Base-by-base conservation (phyloP, 2,329 filamentous ascomycete species). In the Aspergillus candidus region DNA sequence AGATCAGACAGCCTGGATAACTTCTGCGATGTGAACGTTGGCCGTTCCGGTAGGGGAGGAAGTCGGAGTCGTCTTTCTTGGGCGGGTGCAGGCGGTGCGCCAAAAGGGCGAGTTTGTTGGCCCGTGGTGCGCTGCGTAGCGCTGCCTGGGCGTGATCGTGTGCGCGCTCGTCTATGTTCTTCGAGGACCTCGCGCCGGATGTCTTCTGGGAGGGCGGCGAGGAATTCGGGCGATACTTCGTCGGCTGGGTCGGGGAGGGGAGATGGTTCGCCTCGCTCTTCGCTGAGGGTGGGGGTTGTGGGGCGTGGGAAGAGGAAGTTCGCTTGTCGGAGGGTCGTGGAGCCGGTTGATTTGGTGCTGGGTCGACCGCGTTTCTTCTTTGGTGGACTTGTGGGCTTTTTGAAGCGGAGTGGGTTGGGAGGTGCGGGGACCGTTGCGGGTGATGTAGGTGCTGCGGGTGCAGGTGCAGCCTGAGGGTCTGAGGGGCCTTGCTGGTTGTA, bases 161-260 rank as follows among this genome's bases (percentile, higher is more conserved):
- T 71, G n/a, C 75, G 79, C 14, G 70, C 66, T 14, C 77, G 77
- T 30, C 75, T 76, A 58, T 90, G 83, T 56, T 94, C 86, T 14
- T 80, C 82, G 2, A 95, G 66, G 6, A 97, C 76, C 65, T 97
- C 90, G 12, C 70, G 73, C 11, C 86, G 80, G 37, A 94, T 78
- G 37, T 94, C 87, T 52, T 86, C 82, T 0, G 91, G 91, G 1
- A 97, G 72, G 12, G 89, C 88, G 1, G 84, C 80, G 3, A 97
- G 79, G 57, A 96, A 90, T 0, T 83, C 81, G 0, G 78, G 72
- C 46, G 88, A 84, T 3, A 88, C 63, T 38, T 62, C 65, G 12
- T 59, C 57, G 5, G 53, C 44, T 8, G 59, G 50, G 1, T 59
- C 61, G 29, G 63, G 63, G 11, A 57, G 56, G 10, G 46, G 56